Evolutionary conservation across 257 asterid genomes (phyloP).

Genomic region (Cynanchum wilfordii): DNA sequence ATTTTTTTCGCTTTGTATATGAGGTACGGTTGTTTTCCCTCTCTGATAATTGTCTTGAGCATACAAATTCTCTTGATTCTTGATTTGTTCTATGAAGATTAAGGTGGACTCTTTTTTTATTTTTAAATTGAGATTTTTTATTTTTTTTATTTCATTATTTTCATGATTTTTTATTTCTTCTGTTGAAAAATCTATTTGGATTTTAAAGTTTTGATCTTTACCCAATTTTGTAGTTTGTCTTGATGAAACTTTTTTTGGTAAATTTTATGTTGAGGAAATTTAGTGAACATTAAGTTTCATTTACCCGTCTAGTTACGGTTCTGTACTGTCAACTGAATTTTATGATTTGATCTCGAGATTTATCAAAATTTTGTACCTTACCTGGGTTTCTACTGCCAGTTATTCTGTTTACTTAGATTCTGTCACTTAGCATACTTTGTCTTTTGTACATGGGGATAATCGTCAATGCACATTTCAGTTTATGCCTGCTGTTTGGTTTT

Average conservation of each 20-base stretch:
- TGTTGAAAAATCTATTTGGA: constrained; percentile 1
- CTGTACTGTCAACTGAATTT: background rate
- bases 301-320: background rate
- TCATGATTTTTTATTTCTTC: no score
- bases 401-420: background rate
- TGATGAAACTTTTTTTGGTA: background rate
- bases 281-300: background rate
- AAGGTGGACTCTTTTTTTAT: constrained; percentile 30
- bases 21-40: constrained; percentile 30
- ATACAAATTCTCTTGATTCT: constrained; percentile 11
- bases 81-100: constrained; percentile 16
- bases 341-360: background rate
- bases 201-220: constrained; percentile 19
- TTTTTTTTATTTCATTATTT: background rate
- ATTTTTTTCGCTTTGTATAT: constrained; percentile 1
- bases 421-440: background rate
- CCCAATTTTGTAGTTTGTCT: background rate
- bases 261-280: background rate
- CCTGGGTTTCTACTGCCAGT: background rate
- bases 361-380: background rate
- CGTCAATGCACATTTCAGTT: background rate
- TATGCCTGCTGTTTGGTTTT: background rate
- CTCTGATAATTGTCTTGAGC: background rate
- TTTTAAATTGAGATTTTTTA: constrained; percentile 2
- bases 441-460: background rate